These are phyloP conservation scores for Phyllosticta paracitricarpa DNA, from an alignment of 2,329 filamentous ascomycete species.

Conservation along the genomic window DNA sequence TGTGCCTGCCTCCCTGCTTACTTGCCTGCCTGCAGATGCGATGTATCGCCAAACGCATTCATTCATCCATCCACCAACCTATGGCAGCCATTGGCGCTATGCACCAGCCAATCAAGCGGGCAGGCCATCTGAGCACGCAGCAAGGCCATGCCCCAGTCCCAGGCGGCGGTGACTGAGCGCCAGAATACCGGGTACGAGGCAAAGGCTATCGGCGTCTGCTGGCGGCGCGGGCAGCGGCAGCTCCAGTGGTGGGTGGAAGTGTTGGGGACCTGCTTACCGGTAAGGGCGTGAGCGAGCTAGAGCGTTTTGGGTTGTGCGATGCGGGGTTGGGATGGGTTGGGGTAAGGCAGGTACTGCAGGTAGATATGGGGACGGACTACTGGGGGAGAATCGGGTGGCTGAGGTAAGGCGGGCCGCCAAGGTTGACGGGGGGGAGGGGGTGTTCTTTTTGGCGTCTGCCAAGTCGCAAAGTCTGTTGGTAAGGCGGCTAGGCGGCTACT, in stretches of 20 bases:
- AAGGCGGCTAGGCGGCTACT: too few species aligned
- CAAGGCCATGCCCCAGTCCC: background rate
- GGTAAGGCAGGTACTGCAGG: too few species aligned
- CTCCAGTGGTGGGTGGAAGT: background rate
- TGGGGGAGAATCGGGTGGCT: too few species aligned
- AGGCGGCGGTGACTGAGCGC: background rate
- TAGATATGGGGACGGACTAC: too few species aligned
- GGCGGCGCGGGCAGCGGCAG: background rate
- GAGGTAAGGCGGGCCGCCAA: too few species aligned
- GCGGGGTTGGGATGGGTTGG: background rate
- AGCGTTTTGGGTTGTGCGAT: background rate
- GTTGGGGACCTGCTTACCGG: background rate
- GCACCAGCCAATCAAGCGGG: background rate
- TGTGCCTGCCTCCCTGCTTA: background rate
- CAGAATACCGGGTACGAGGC: background rate
- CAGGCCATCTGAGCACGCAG: background rate
- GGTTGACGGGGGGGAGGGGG: too few species aligned
- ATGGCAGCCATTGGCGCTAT: background rate
- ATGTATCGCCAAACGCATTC: background rate
- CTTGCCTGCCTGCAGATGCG: background rate
- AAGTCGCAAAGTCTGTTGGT: too few species aligned
- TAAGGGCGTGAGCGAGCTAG: background rate
- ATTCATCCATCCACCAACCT: background rate
- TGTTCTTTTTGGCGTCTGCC: too few species aligned
- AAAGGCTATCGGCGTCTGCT: background rate